Evolutionary conservation across 1,284 basidiomycete genomes (phyloP).

Genomic region (Heterobasidion irregulare): DNA sequence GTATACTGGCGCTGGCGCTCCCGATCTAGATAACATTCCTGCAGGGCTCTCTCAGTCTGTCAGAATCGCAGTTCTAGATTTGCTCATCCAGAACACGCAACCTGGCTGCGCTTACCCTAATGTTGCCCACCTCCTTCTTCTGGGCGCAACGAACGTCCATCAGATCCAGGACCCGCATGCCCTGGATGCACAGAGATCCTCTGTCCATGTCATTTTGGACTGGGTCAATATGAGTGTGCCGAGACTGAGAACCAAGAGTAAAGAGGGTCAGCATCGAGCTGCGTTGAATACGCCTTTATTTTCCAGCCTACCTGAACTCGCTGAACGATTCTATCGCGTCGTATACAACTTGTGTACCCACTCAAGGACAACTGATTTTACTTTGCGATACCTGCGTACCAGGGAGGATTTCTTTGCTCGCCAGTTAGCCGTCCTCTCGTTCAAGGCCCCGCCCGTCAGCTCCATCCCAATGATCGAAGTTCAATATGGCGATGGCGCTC

Average conservation of each 20-base stretch:
- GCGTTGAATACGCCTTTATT: slow-evolving; percentile 46
- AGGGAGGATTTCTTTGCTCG: slow-evolving; percentile 85
- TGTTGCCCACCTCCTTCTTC: slow-evolving; percentile 84
- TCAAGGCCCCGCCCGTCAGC: slow-evolving; percentile 40
- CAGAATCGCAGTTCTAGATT: slow-evolving; percentile 74
- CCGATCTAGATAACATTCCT: slow-evolving; percentile 38
- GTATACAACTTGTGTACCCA: slow-evolving; percentile 85
- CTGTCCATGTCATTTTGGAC: slow-evolving; percentile 77
- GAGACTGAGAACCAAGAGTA: slow-evolving; percentile 36
- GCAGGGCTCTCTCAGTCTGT: slow-evolving; percentile 60
- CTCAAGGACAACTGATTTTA: slow-evolving; percentile 73
- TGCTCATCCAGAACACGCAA: slow-evolving; percentile 79
- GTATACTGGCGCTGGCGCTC: slow-evolving; percentile 63
- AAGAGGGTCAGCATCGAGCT: slow-evolving; percentile 28
- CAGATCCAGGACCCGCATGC: slow-evolving; percentile 73
- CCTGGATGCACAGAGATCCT: slow-evolving; percentile 60
- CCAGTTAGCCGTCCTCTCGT: slow-evolving; percentile 72
- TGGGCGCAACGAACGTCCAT: slow-evolving; percentile 50
- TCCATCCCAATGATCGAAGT: slow-evolving; percentile 57
- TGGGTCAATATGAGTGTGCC: slow-evolving; percentile 68
- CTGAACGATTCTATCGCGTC: slow-evolving; percentile 81
- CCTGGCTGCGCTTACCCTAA: slow-evolving; percentile 67
- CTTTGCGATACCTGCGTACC: slow-evolving; percentile 84
- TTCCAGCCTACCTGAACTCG: slow-evolving; percentile 66
- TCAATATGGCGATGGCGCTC: slow-evolving; percentile 63